Evolutionary conservation across 1,139 yeast genomes (phyloP).

Genomic region (Candida labiduridarum): DNA sequence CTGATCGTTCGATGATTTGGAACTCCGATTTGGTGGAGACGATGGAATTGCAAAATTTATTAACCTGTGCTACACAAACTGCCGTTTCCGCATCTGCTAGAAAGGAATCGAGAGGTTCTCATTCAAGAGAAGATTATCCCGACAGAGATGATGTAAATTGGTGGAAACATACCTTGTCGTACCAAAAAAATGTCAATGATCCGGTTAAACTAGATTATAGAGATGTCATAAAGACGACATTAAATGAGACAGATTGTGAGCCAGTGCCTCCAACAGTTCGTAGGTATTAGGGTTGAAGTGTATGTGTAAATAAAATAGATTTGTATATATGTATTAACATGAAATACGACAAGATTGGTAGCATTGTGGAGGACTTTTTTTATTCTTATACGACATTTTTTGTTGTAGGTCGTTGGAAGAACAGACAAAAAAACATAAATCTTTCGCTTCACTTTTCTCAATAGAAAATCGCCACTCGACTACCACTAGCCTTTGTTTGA

Average conservation of each 20-base stretch:
- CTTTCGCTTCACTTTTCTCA: background rate
- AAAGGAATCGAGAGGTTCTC: constrained; percentile 98
- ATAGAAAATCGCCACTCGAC: constrained; percentile 2
- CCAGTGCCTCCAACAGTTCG: constrained; percentile 96
- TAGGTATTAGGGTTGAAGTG: constrained; percentile 58
- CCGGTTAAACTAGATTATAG: constrained; percentile 80
- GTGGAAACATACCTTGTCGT: constrained; percentile 97
- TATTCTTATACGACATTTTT: background rate
- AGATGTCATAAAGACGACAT: constrained; percentile 76
- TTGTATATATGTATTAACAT: too few species aligned
- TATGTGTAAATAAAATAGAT: too few species aligned
- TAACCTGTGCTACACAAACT: constrained; percentile 96
- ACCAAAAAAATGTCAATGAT: constrained; percentile 77
- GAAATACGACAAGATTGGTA: background rate
- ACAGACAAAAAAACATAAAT: background rate
- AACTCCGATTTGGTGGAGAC: constrained; percentile 96
- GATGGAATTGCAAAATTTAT: constrained; percentile 90
- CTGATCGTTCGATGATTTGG: constrained; percentile 98
- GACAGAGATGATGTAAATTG: constrained; percentile 93
- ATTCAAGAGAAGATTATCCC: constrained; percentile 97
- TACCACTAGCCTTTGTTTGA: too few species aligned
- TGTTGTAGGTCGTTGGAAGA: background rate
- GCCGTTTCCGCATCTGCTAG: constrained; percentile 94
- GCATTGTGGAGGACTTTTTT: background rate
- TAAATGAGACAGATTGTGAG: constrained; percentile 90